Conservation (phyloP, 2,329 filamentous ascomycete species). For the Calonectria pauciramosa region DNA sequence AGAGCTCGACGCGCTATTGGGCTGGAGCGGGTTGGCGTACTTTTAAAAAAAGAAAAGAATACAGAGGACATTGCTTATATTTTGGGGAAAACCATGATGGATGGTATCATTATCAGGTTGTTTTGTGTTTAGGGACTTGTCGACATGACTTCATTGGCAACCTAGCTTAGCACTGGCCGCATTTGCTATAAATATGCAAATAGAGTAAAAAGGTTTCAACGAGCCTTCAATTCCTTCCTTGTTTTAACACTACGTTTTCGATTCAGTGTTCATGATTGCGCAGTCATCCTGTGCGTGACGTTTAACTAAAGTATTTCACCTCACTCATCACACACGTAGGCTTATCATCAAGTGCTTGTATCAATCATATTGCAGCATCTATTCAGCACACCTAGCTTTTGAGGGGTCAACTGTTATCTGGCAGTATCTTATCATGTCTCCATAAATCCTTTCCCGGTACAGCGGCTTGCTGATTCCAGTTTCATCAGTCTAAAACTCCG, state of each 20-base stretch:
- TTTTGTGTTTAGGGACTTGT: not conserved
- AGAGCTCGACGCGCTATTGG: constrained; percentile 75
- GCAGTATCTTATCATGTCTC: not conserved
- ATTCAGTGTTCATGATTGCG: too few species aligned
- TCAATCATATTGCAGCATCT: not conserved
- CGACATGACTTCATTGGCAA: not conserved
- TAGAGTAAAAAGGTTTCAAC: not conserved
- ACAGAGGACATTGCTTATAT: not conserved
- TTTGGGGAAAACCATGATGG: not conserved
- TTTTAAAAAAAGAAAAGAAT: constrained; percentile 50
- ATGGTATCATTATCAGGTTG: not conserved
- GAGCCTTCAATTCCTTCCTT: not conserved
- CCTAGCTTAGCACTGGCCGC: not conserved
- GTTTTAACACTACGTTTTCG: not conserved
- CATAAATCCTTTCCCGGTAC: not conserved
- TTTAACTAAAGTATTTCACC: not conserved
- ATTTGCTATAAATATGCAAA: not conserved
- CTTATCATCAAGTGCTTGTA: not conserved
- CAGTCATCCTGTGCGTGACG: not conserved
- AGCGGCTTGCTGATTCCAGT: not conserved
- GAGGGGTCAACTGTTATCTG: not conserved
- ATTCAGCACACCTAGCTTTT: not conserved
- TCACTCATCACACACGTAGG: too few species aligned
- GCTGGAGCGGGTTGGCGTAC: constrained; percentile 74
- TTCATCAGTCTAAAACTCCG: not conserved